Conservation (phyloP, 192 early-diverging fungal species). For the Chytriomyces sp. region DNA sequence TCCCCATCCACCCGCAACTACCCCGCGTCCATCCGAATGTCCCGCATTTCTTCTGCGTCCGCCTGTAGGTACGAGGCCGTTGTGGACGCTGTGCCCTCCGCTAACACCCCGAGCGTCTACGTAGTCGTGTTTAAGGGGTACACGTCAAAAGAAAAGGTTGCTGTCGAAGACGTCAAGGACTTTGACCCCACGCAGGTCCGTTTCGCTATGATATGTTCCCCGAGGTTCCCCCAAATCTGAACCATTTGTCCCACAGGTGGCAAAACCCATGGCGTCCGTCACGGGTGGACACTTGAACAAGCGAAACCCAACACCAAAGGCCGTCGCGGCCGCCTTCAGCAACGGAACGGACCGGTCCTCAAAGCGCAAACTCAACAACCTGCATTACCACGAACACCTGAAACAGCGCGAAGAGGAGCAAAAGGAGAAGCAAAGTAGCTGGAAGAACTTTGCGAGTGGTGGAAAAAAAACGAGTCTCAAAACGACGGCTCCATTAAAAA, state of each 20-base stretch:
- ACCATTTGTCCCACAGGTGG: slow-evolving; percentile 17
- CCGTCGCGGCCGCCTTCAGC: slow-evolving; percentile 24
- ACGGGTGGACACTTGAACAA: slow-evolving; percentile 12
- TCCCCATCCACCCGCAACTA: not conserved
- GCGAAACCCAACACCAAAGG: slow-evolving; percentile 30
- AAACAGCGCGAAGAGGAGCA: slow-evolving; percentile 61
- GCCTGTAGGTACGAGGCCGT: slow-evolving; percentile 59
- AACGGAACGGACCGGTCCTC: slow-evolving; percentile 49
- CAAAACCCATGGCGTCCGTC: slow-evolving; percentile 30
- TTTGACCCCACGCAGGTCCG: slow-evolving; percentile 26
- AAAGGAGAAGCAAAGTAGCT: slow-evolving; percentile 70
- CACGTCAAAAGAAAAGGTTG: slow-evolving; percentile 53
- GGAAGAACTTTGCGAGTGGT: slow-evolving; percentile 71
- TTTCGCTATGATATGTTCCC: not conserved
- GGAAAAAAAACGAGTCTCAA: slow-evolving; percentile 50
- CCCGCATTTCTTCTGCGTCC: too few species aligned
- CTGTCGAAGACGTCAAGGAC: slow-evolving; percentile 49
- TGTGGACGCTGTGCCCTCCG: slow-evolving; percentile 58
- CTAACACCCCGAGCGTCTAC: slow-evolving; percentile 26
- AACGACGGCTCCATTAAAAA: slow-evolving; percentile 50
- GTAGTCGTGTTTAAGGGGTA: slow-evolving; percentile 68
- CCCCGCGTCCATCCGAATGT: slow-evolving; percentile 4
- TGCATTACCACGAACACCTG: slow-evolving; percentile 33
- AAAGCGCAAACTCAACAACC: slow-evolving; percentile 55
- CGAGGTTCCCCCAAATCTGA: too few species aligned